A percentile compares a stretch with the other conserved stretches of the same genome.
Evolutionary conservation across 306 rosid genomes (phyloP).

Genomic region (Crataegus laevigata): DNA sequence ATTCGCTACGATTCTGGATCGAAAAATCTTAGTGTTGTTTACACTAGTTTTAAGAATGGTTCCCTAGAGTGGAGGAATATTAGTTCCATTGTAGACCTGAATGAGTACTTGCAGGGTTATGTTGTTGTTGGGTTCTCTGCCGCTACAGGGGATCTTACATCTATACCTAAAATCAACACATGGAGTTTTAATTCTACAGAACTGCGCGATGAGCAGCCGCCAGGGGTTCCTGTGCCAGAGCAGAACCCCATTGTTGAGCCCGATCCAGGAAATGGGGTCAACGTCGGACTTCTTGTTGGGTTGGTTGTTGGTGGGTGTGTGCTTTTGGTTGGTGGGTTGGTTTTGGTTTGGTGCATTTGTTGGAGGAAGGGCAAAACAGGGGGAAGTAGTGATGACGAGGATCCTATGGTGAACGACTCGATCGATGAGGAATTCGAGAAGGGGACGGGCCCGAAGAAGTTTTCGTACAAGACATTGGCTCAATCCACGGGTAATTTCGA

Average conservation of each 20-base stretch:
- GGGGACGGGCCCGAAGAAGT: constrained; percentile 3
- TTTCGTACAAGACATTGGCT: not conserved
- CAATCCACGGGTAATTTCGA: not conserved
- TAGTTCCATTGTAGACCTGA: too few species aligned
- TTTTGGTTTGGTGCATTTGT: not conserved
- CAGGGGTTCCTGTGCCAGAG: not conserved
- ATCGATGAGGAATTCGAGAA: not conserved
- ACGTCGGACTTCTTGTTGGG: not conserved
- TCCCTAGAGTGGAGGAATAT: fast-evolving
- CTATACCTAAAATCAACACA: not conserved
- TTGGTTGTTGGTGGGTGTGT: not conserved
- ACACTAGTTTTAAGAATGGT: too few species aligned
- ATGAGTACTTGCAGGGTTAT: not conserved
- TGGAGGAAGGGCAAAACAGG: not conserved
- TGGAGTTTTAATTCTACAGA: not conserved
- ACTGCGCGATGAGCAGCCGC: not conserved
- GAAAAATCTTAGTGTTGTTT: too few species aligned
- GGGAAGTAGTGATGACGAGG: not conserved
- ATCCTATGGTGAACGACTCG: not conserved
- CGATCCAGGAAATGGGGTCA: not conserved
- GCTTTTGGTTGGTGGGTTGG: not conserved
- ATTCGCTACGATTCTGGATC: not conserved
- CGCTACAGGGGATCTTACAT: not conserved
- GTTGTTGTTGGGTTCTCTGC: constrained; percentile 6
- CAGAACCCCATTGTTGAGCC: too few species aligned